These are phyloP conservation scores for Pisolithus thermaeus DNA, from an alignment of 1,284 basidiomycete species.

Conservation along the genomic window DNA sequence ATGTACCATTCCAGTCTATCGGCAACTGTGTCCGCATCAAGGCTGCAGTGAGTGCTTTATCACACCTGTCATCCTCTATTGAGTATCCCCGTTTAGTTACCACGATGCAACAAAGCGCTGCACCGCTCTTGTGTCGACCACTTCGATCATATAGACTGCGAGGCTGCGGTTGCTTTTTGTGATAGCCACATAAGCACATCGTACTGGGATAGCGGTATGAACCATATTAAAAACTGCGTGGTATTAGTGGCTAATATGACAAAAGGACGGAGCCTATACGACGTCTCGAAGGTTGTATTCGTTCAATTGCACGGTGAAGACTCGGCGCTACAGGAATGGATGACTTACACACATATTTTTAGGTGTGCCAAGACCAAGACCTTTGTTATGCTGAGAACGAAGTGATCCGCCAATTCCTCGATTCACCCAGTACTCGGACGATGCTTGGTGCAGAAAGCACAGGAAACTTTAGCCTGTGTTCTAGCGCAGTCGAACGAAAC, in stretches of 20 bases:
- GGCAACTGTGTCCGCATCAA: conserved; percentile 56
- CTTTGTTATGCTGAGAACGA: conserved; percentile 54
- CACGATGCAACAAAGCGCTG: conserved; percentile 48
- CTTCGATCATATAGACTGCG: conserved; percentile 58
- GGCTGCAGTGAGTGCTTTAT: conserved; percentile 38
- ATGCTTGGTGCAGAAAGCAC: conserved; percentile 55
- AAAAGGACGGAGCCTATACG: conserved; percentile 60
- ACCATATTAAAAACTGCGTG: neutral
- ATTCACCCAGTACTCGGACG: conserved; percentile 48
- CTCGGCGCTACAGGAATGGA: neutral
- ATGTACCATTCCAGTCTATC: conserved; percentile 54
- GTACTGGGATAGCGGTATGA: conserved; percentile 46
- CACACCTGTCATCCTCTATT: neutral
- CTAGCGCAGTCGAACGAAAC: conserved; percentile 38
- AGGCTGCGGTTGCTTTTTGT: conserved; percentile 60
- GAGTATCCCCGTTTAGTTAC: conserved; percentile 34
- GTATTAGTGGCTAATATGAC: neutral
- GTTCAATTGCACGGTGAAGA: neutral
- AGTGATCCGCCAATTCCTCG: conserved; percentile 48
- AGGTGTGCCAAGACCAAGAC: conserved; percentile 45
- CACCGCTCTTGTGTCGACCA: conserved; percentile 43
- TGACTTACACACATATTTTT: conserved; percentile 2
- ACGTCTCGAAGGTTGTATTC: conserved; percentile 57
- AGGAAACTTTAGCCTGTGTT: conserved; percentile 55
- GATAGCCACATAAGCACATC: conserved; percentile 46